These are phyloP conservation scores for Fusarium virguliforme DNA, from an alignment of 2,329 filamentous ascomycete genomes.

Conservation along the genomic window DNA sequence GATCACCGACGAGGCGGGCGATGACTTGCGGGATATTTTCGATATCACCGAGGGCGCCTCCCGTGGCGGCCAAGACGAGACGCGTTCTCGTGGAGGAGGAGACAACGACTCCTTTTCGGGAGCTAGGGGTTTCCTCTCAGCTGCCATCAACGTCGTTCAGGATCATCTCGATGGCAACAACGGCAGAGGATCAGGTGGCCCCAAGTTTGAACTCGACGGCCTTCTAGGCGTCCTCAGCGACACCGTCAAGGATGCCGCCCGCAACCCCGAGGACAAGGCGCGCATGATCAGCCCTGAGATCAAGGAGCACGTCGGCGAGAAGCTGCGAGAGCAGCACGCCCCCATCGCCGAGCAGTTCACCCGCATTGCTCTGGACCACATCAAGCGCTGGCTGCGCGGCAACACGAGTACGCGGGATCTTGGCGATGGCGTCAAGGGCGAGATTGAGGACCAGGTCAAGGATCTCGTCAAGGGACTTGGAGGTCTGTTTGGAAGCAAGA, in stretches of 20 bases:
- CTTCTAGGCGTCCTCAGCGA: conserved; percentile 61
- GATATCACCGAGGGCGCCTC: conserved; percentile 57
- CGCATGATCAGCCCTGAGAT: conserved; percentile 64
- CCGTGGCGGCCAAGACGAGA: conserved; percentile 36
- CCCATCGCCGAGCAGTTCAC: conserved; percentile 65
- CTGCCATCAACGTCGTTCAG: conserved; percentile 60
- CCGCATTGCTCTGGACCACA: conserved; percentile 62
- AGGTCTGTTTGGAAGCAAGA: conserved; percentile 60
- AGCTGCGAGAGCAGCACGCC: conserved; percentile 61
- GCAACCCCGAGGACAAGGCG: conserved; percentile 65
- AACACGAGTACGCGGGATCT: conserved; percentile 61
- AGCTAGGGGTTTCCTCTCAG: conserved; percentile 59
- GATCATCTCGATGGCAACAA: conserved; percentile 58
- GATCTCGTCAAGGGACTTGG: conserved; percentile 63
- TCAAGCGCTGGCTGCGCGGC: conserved; percentile 63
- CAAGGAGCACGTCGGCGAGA: conserved; percentile 61
- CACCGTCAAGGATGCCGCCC: conserved; percentile 62
- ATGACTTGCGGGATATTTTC: conserved; percentile 63
- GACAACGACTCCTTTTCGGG: conserved; percentile 50
- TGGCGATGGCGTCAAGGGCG: conserved; percentile 62
- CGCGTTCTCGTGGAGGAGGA: conserved; percentile 50
- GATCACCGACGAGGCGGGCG: conserved; percentile 60
- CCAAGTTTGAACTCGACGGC: conserved; percentile 60
- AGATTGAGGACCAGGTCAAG: conserved; percentile 63
- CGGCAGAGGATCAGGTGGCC: conserved; percentile 48